phyloP scores from a whole-genome alignment of 2,329 filamentous ascomycete species.

The Fusarium brevicatenulatum region DNA sequence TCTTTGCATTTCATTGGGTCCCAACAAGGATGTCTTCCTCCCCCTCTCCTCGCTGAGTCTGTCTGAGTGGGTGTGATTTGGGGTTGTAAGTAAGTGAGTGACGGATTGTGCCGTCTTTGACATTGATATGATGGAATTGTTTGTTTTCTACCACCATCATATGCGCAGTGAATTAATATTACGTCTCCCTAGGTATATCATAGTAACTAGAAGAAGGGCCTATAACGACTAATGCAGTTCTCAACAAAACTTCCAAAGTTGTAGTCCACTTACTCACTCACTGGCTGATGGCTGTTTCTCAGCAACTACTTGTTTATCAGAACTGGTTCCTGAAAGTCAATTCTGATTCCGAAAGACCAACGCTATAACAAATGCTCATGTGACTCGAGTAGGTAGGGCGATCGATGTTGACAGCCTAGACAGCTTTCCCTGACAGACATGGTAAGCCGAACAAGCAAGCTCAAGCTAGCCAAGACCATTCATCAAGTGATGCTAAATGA shows the following conservation, averaged over 20 bases:
- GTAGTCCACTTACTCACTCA: not conserved
- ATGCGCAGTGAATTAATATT: not conserved
- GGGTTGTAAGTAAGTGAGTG: constrained; percentile 23
- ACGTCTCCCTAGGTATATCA: not conserved
- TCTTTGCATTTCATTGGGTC: constrained; percentile 6
- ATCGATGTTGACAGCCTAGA: constrained; percentile 24
- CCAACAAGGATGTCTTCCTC: constrained; percentile 4
- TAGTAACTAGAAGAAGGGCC: not conserved
- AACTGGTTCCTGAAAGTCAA: not conserved
- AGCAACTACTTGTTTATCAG: not conserved
- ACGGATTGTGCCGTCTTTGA: constrained; percentile 19
- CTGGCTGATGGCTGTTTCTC: not conserved
- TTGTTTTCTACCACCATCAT: not conserved
- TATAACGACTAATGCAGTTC: not conserved
- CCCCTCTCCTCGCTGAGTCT: constrained; percentile 10
- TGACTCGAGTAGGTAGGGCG: constrained; percentile 19
- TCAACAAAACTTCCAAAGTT: not conserved
- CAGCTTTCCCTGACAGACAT: constrained; percentile 4
- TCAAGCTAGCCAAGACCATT: not conserved
- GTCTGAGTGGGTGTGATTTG: constrained; percentile 7
- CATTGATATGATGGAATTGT: not conserved
- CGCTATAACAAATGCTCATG: constrained; percentile 5
- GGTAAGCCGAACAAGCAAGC: constrained; percentile 9
- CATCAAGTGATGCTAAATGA: constrained; percentile 10
- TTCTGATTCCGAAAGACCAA: not conserved